Percentiles rank a stretch among this genome's conserved stretches.
These are phyloP conservation scores for Dacryopinax primogenitus DNA, from an alignment of 768 basidiomycete genomes.

Conservation along the genomic window DNA sequence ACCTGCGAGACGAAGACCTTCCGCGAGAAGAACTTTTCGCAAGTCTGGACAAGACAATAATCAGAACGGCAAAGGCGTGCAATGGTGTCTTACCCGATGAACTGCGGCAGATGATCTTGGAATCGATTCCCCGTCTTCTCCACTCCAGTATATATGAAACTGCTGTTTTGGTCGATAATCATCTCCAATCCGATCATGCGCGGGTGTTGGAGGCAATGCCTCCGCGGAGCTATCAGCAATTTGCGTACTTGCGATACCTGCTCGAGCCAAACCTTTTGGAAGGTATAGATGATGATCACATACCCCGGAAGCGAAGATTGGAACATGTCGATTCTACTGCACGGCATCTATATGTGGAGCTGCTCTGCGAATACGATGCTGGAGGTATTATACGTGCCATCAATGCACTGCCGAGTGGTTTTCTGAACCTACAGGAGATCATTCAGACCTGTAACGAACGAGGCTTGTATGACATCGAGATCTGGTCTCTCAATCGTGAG, in stretches of 20 bases:
- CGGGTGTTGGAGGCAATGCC: conserved; percentile 36
- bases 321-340: conserved; percentile 25
- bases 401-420: conserved; percentile 38
- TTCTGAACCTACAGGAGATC: conserved; percentile 44
- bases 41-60: conserved; percentile 51
- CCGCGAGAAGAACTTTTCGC: conserved; percentile 47
- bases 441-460: conserved; percentile 53
- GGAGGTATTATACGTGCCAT: conserved; percentile 49
- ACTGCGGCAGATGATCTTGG: conserved; percentile 40
- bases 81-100: conserved; percentile 44
- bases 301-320: conserved; percentile 12
- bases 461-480: conserved; percentile 56
- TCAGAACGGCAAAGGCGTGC: conserved; percentile 34
- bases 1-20: conserved; percentile 59
- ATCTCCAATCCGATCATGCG: conserved; percentile 53
- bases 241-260: conserved; percentile 64
- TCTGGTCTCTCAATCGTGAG: conserved; percentile 63
- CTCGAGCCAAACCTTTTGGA: conserved; percentile 41
- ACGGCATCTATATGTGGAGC: conserved; percentile 49
- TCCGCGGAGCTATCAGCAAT: conserved; percentile 42
- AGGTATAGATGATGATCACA: conserved; percentile 17
- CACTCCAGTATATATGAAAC: conserved; percentile 48
- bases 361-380: conserved; percentile 64
- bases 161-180: conserved; percentile 57
- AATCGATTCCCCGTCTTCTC: conserved; percentile 54